Evolutionary conservation across 257 asterid genomes (phyloP), one percentile per base, ranked within the genome.

Genomic region (Ballota nigra): DNA sequence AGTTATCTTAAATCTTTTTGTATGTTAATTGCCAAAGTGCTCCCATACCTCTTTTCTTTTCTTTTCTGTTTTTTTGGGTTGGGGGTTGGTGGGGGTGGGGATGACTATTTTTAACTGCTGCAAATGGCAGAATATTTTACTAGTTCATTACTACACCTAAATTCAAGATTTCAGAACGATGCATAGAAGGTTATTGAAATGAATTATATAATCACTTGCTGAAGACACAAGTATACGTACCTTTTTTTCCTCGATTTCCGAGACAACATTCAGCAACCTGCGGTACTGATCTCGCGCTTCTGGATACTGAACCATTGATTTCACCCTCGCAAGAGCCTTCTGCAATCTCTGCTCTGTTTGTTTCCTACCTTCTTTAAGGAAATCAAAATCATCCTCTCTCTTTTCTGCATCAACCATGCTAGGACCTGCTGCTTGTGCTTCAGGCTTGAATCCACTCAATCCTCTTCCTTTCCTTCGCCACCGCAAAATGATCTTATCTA

Each of bases 401-500:
- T 78, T 70, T 74, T 83, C 83, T 56, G 65, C 45, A 34, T 74
- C 84, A 49, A 72, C 68, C 77, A 33, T 77, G 81, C 83, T 81
- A 71, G 89, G 63, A 29, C 87, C 81, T 13, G 86, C 80, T 66
- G 74, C 60, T 61, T 55, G 68, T 69, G 90, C 78, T 77, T 88
- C 97, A 69, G 93, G 81, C 83, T 71, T 90, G 82, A 84, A 83
- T 61, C 88, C 87, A 59, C 96, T 90, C 80, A 90, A 74, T 63
- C 98, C 98, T 70, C 95, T 86, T 77, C 98, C 90, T 81, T 88
- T 92, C 69, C 98, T 78, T 69, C 93, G 82, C 97, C 98, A 92
- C 24, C 90, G 85, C 77, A 92, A 82, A 64, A 92, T 88, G 71
- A 88, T 84, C 85, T 90, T 90, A 73, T 92, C 98, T 77, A 92